Percentiles rank a stretch among this genome's conserved stretches.
Evolutionary conservation across 106 monocot genomes (phyloP).

Genomic region (Apostasia shenzhenica): DNA sequence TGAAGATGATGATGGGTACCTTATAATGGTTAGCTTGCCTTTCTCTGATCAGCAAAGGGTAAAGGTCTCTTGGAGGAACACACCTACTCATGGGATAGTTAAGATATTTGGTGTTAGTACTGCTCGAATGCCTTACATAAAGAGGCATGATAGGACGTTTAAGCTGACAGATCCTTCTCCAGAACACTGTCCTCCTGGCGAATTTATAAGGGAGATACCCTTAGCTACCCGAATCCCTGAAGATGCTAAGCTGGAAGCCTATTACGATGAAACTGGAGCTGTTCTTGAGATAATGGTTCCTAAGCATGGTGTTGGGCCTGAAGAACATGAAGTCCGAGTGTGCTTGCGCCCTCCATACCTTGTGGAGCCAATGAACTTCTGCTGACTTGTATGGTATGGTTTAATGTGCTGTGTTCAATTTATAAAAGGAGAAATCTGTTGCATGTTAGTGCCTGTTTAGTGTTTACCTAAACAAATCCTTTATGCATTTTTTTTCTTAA

Average conservation of each 20-base stretch:
- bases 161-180: slow-evolving; percentile 26
- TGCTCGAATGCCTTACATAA: slow-evolving; percentile 30
- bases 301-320: slow-evolving; percentile 26
- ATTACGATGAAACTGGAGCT: slow-evolving; percentile 30
- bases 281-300: slow-evolving; percentile 38
- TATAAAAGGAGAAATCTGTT: too few species aligned
- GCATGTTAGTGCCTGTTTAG: too few species aligned
- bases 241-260: slow-evolving; percentile 37
- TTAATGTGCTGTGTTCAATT: too few species aligned
- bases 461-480: too few species aligned
- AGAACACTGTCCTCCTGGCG: slow-evolving; percentile 32
- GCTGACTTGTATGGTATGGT: slow-evolving; percentile 4
- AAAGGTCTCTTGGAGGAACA: slow-evolving; percentile 35
- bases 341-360: slow-evolving; percentile 32
- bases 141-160: slow-evolving; percentile 33
- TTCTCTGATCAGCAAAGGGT: slow-evolving; percentile 28
- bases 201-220: slow-evolving; percentile 32
- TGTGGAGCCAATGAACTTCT: slow-evolving; percentile 21
- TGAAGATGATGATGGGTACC: slow-evolving; percentile 29
- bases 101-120: slow-evolving; percentile 28
- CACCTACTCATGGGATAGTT: slow-evolving; percentile 30
- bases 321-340: slow-evolving; percentile 32
- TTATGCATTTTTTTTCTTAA: too few species aligned
- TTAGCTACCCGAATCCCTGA: slow-evolving; percentile 28
- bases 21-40: slow-evolving; percentile 34